These are phyloP conservation scores for Naganishia vaughanmartiniae DNA, from an alignment of 768 basidiomycete genomes.

Conservation along the genomic window DNA sequence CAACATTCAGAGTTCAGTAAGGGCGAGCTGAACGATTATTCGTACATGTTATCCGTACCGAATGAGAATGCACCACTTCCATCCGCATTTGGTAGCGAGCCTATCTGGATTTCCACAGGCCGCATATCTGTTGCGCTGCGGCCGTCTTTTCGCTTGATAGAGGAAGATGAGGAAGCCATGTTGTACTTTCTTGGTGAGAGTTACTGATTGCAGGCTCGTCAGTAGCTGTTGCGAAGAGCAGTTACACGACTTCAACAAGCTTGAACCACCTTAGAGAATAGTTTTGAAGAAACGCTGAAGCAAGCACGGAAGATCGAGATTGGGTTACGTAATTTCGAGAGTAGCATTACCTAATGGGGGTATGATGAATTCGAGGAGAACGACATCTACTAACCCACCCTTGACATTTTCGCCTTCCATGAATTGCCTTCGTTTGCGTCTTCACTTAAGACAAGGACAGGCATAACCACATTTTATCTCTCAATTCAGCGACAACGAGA, in stretches of 20 bases:
- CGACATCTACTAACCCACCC: neutral
- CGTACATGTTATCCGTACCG: slow-evolving; percentile 38
- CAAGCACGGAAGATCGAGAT: no score
- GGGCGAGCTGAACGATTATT: neutral
- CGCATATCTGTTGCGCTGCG: slow-evolving; percentile 40
- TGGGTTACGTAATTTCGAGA: no score
- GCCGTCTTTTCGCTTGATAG: slow-evolving; percentile 38
- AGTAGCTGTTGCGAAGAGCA: no score
- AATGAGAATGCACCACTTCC: slow-evolving; percentile 53
- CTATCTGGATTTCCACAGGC: slow-evolving; percentile 41
- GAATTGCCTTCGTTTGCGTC: neutral
- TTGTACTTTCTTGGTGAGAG: neutral
- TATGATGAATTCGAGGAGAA: slow-evolving; percentile 1
- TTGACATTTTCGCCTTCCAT: neutral
- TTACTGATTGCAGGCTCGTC: no score
- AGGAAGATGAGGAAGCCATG: neutral
- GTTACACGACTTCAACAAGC: no score
- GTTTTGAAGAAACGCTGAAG: no score
- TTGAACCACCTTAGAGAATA: no score
- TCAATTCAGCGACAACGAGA: neutral
- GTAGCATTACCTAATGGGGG: neutral
- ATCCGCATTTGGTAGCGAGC: slow-evolving; percentile 51
- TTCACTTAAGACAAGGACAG: neutral
- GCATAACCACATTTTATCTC: neutral
- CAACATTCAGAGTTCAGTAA: neutral